phyloP scores from a whole-genome alignment of 2,329 filamentous ascomycete species.

The Rhynchosporium agropyri region DNA sequence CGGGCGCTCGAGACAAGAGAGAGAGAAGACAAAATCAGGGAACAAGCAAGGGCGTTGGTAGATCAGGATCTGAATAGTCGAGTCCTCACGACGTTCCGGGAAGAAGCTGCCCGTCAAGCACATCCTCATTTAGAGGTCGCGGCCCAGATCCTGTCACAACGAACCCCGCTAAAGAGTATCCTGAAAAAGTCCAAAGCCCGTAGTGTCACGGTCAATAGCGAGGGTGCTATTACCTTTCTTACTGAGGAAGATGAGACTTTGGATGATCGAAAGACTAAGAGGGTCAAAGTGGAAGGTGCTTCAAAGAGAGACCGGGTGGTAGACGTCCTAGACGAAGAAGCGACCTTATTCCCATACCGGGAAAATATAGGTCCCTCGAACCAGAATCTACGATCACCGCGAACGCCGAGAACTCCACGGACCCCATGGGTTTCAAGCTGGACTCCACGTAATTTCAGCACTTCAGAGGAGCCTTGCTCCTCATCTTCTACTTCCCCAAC shows the following conservation, averaged over 20 bases:
- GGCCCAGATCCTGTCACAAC: not conserved
- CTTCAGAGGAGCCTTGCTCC: not conserved
- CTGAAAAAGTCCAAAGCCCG: not conserved
- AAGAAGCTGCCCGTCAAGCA: not conserved
- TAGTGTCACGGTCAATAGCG: slow-evolving; percentile 3
- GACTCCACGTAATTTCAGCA: not conserved
- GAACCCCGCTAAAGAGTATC: not conserved
- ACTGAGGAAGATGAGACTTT: slow-evolving; percentile 7
- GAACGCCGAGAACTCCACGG: slow-evolving; percentile 1
- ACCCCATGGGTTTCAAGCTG: not conserved
- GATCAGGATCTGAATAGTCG: slow-evolving; percentile 7
- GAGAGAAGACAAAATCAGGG: slow-evolving; percentile 1
- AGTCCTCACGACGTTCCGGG: slow-evolving; percentile 7
- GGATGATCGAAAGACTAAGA: slow-evolving; percentile 5
- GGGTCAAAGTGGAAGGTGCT: slow-evolving; percentile 5
- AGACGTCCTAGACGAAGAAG: slow-evolving; percentile 3
- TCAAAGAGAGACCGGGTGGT: not conserved
- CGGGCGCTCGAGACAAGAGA: not conserved
- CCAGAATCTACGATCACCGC: not conserved
- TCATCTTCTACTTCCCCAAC: not conserved
- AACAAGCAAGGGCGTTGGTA: slow-evolving; percentile 5
- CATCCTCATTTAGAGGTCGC: not conserved
- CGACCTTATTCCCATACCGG: slow-evolving; percentile 5
- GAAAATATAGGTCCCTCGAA: not conserved
- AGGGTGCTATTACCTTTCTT: not conserved